phyloP scores from a whole-genome alignment of 352 stramenopile species.

The Phytopythium litorale region DNA sequence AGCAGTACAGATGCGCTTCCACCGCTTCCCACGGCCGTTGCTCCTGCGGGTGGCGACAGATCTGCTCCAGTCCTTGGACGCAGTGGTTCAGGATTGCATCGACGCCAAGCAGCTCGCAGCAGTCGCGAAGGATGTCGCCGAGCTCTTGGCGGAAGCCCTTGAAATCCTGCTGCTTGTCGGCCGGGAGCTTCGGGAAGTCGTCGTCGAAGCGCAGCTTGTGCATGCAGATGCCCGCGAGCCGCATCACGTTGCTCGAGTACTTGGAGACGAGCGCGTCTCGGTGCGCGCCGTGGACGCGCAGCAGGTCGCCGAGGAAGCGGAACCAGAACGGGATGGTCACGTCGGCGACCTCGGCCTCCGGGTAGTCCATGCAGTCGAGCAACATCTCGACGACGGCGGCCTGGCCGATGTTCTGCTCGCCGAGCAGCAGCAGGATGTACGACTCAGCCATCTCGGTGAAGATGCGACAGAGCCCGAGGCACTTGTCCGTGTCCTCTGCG shows the following conservation, averaged over 20 bases:
- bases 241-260: slow-evolving; percentile 49
- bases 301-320: slow-evolving; percentile 49
- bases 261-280: slow-evolving; percentile 23
- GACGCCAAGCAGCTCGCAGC: slow-evolving; percentile 67
- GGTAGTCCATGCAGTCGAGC: slow-evolving; percentile 85
- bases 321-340: slow-evolving; percentile 88
- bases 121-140: slow-evolving; percentile 78
- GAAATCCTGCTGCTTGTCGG: slow-evolving; percentile 79
- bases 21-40: slow-evolving; percentile 69
- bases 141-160: slow-evolving; percentile 78
- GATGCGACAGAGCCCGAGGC: slow-evolving; percentile 76
- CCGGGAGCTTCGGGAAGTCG: slow-evolving; percentile 53
- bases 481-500: slow-evolving; percentile 73
- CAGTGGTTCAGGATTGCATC: slow-evolving; percentile 73
- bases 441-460: slow-evolving; percentile 90
- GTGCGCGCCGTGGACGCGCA: slow-evolving; percentile 9
- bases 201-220: slow-evolving; percentile 77
- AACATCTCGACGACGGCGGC: slow-evolving; percentile 73
- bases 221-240: slow-evolving; percentile 71
- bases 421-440: slow-evolving; percentile 79
- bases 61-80: slow-evolving; percentile 63
- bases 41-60: slow-evolving; percentile 47
- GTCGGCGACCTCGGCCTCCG: slow-evolving; percentile 74
- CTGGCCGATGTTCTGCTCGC: slow-evolving; percentile 52
- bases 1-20: slow-evolving; percentile 80